Conservation (phyloP, 371 early-diverging fungal species). For the Mucor circinelloides region DNA sequence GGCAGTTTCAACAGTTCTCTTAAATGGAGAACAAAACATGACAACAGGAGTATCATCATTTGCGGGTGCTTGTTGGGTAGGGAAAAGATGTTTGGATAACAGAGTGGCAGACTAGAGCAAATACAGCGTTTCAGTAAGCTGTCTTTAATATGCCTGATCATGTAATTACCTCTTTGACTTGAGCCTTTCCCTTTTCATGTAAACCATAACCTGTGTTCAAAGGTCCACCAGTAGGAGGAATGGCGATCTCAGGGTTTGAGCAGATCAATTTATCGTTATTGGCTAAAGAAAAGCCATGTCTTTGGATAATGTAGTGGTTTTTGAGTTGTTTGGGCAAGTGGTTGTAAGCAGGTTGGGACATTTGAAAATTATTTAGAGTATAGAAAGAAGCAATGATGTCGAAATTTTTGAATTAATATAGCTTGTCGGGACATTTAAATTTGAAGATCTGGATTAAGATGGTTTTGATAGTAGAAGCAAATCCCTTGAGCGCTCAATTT, state of each 20-base stretch:
- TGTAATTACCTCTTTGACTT: conserved; percentile 42
- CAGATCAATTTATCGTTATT: conserved; percentile 47
- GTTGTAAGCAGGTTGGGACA: conserved; percentile 30
- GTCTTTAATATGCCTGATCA: background rate
- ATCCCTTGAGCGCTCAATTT: background rate
- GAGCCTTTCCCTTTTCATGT: conserved; percentile 44
- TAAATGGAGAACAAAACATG: conserved; percentile 52
- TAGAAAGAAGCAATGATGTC: background rate
- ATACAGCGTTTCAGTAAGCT: background rate
- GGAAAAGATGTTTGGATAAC: conserved; percentile 36
- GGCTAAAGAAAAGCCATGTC: conserved; percentile 54
- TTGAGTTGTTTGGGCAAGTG: conserved; percentile 41
- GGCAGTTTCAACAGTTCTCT: conserved; percentile 49
- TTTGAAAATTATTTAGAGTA: background rate
- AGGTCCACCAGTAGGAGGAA: conserved; percentile 48
- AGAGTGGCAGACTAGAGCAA: conserved; percentile 30
- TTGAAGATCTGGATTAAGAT: background rate
- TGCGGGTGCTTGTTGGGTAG: conserved; percentile 12
- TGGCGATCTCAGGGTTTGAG: conserved; percentile 53
- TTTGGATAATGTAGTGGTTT: conserved; percentile 49
- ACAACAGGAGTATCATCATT: conserved; percentile 25
- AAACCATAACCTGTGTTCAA: conserved; percentile 46
- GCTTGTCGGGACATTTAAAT: background rate
- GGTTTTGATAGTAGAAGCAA: background rate
- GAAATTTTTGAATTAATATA: background rate